A percentile compares a stretch with the other conserved stretches of the same genome.
phyloP scores from a whole-genome alignment of 1,284 basidiomycete genomes.

The Lentinus polychrous region DNA sequence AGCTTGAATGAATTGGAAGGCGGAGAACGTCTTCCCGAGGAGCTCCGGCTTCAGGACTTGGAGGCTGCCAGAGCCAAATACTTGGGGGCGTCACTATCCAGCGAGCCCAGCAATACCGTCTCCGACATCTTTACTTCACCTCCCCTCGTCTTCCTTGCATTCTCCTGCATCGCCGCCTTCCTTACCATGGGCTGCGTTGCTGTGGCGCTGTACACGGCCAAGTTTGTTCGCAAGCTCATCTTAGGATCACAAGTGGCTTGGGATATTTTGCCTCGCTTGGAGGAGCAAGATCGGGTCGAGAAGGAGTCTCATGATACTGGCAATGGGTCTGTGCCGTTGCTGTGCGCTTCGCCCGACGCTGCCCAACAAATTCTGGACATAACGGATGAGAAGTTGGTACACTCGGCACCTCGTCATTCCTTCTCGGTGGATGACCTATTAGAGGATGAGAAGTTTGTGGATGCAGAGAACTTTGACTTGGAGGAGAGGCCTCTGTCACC shows the following conservation, averaged over 20 bases:
- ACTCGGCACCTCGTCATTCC: constrained; percentile 6
- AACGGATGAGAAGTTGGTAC: not conserved
- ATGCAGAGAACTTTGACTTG: constrained; percentile 34
- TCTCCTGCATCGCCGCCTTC: constrained; percentile 32
- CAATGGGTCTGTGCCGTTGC: not conserved
- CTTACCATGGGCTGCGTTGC: constrained; percentile 30
- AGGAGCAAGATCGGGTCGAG: constrained; percentile 17
- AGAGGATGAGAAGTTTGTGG: constrained; percentile 28
- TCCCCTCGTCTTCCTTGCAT: constrained; percentile 26
- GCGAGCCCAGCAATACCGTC: not conserved
- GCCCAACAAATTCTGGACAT: not conserved
- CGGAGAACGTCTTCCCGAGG: constrained; percentile 9
- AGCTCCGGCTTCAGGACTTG: not conserved
- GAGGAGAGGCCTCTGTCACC: constrained; percentile 19
- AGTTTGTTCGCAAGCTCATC: constrained; percentile 25
- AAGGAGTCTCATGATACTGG: not conserved
- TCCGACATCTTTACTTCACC: constrained; percentile 5
- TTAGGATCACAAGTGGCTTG: constrained; percentile 26
- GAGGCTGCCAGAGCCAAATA: not conserved
- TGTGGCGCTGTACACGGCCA: constrained; percentile 28
- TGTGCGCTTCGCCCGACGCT: too few relatives aligned
- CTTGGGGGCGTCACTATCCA: not conserved
- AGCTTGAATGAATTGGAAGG: constrained; percentile 26
- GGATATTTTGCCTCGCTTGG: constrained; percentile 28
- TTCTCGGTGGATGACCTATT: constrained; percentile 15